These are phyloP conservation scores for Mangifera indica DNA, from an alignment of 345 rosid genomes.

Conservation along the genomic window DNA sequence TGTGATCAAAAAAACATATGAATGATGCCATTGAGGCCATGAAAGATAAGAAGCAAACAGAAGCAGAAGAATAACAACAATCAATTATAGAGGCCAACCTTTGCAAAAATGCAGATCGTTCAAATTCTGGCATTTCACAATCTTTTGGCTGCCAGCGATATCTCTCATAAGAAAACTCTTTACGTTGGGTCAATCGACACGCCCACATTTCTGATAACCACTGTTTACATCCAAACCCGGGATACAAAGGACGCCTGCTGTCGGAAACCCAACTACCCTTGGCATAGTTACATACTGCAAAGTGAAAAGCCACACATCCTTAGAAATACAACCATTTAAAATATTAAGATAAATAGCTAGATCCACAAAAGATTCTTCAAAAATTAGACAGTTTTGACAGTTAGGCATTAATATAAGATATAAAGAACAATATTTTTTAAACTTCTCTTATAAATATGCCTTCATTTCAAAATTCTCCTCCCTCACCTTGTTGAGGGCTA, in stretches of 20 bases:
- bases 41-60: not conserved
- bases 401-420: not conserved
- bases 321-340: not conserved
- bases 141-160: constrained; percentile 76
- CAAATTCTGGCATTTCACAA: constrained; percentile 68
- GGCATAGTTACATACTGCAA: constrained; percentile 64
- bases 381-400: constrained; percentile 6
- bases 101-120: constrained; percentile 53
- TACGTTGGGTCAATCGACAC: constrained; percentile 54
- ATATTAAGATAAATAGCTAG: constrained; percentile 2
- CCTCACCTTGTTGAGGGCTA: not conserved
- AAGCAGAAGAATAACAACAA: not conserved
- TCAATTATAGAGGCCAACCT: constrained; percentile 35
- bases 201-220: constrained; percentile 85
- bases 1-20: not conserved
- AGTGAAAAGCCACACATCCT: constrained; percentile 9
- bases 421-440: not conserved
- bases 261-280: constrained; percentile 69
- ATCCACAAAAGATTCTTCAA: constrained; percentile 12
- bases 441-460: not conserved
- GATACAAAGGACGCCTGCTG: constrained; percentile 53
- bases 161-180: constrained; percentile 70
- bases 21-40: not conserved
- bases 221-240: constrained; percentile 58
- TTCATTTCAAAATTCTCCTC: not conserved